phyloP scores from a whole-genome alignment of 495 filamentous ascomycete genomes.

The Hyphodiscus hymeniophilus region DNA sequence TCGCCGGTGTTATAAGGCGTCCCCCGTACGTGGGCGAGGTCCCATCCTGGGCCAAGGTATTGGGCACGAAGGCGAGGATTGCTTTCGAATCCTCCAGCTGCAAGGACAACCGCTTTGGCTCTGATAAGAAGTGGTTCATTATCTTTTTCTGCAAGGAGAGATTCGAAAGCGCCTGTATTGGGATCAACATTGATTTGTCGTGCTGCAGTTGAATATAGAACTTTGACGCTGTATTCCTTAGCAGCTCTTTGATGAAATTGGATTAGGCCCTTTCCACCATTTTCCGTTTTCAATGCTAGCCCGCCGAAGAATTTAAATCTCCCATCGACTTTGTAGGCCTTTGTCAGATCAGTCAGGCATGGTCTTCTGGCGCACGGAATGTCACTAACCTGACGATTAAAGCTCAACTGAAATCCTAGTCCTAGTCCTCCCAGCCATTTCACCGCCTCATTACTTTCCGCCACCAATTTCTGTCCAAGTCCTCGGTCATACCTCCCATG shows the following conservation, averaged over 20 bases:
- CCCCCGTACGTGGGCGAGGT: slow-evolving; percentile 49
- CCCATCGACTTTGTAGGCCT: slow-evolving; percentile 44
- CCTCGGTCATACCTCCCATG: slow-evolving; percentile 35
- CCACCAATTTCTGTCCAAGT: slow-evolving; percentile 36
- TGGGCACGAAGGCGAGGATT: slow-evolving; percentile 43
- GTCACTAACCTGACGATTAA: slow-evolving; percentile 42
- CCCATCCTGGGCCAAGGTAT: slow-evolving; percentile 55
- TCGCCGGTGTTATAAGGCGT: slow-evolving; percentile 55
- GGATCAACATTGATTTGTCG: slow-evolving; percentile 32
- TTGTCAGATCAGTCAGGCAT: no score
- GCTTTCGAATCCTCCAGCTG: slow-evolving; percentile 54
- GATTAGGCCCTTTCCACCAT: slow-evolving; percentile 51
- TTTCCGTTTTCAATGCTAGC: slow-evolving; percentile 43
- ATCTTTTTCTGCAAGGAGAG: slow-evolving; percentile 27
- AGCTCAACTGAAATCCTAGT: slow-evolving; percentile 46
- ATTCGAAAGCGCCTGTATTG: slow-evolving; percentile 27
- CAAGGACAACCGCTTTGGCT: slow-evolving; percentile 40
- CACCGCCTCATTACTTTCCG: slow-evolving; percentile 36
- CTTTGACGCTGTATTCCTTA: slow-evolving; percentile 28
- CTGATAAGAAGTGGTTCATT: slow-evolving; percentile 25
- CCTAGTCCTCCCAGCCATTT: slow-evolving; percentile 48
- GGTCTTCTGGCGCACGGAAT: no score
- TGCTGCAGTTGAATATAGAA: slow-evolving; percentile 37
- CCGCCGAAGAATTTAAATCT: slow-evolving; percentile 56
- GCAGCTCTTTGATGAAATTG: slow-evolving; percentile 37